Evolutionary conservation across 2,329 filamentous ascomycete genomes (phyloP).

Genomic region (Pyrenochaeta sp.): DNA sequence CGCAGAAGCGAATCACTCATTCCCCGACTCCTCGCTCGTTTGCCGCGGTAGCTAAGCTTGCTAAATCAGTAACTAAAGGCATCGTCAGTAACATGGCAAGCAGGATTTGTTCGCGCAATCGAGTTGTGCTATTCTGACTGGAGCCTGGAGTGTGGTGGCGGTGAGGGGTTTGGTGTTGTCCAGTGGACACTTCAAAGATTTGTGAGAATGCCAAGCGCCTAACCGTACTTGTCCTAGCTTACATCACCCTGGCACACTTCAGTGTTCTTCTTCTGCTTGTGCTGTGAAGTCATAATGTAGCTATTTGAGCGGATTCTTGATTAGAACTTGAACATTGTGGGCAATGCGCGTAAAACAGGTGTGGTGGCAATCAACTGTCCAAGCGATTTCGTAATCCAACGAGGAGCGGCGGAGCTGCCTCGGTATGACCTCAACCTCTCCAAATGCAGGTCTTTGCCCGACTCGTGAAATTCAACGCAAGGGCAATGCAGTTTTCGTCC

Average conservation of each 20-base stretch:
- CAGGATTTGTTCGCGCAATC: neutral
- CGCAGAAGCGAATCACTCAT: slow-evolving; percentile 20
- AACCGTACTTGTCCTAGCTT: slow-evolving; percentile 7
- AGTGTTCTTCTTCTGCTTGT: neutral
- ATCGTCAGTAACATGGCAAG: neutral
- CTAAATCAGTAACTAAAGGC: neutral
- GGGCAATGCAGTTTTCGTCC: slow-evolving; percentile 15
- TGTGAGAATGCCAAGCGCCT: slow-evolving; percentile 4
- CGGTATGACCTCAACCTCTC: slow-evolving; percentile 26
- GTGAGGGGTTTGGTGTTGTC: slow-evolving; percentile 7
- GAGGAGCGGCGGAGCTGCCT: slow-evolving; percentile 19
- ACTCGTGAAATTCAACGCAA: slow-evolving; percentile 13
- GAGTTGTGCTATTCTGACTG: neutral
- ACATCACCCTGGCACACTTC: neutral
- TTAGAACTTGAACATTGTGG: too few species aligned
- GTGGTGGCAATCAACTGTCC: slow-evolving; percentile 2
- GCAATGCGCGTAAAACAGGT: neutral
- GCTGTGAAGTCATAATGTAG: neutral
- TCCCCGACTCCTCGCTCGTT: slow-evolving; percentile 8
- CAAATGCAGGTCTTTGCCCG: slow-evolving; percentile 34
- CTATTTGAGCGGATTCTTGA: too few species aligned
- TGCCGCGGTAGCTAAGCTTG: slow-evolving; percentile 10
- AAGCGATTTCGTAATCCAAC: slow-evolving; percentile 3
- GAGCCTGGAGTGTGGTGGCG: slow-evolving; percentile 5
- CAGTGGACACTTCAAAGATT: slow-evolving; percentile 10